Percentiles rank a stretch among this genome's conserved stretches.
phyloP scores from a whole-genome alignment of 345 rosid species.

The Linum tenue region DNA sequence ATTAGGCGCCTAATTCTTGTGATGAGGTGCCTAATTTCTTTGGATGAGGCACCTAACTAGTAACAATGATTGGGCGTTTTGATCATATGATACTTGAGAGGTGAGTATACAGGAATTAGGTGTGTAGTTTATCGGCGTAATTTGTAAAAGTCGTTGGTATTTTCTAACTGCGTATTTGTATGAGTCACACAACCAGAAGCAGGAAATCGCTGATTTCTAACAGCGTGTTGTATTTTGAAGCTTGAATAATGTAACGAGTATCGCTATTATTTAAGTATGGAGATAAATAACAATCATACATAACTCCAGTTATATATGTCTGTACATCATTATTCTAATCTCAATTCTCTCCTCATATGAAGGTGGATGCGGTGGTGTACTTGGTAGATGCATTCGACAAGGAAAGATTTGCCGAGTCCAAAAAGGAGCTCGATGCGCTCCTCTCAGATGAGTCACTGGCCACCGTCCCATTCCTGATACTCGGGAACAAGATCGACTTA shows the following conservation, averaged over 20 bases:
- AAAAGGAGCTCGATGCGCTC: constrained; percentile 74
- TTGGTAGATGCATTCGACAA: constrained; percentile 78
- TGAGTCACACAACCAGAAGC: too few species aligned
- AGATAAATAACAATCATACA: too few species aligned
- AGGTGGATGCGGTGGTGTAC: constrained; percentile 82
- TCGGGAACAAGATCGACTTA: constrained; percentile 76
- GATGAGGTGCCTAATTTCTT: too few species aligned
- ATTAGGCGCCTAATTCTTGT: too few species aligned
- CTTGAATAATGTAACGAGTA: background rate
- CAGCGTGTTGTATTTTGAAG: background rate
- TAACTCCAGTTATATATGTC: background rate
- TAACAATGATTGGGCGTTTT: too few species aligned
- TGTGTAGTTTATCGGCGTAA: too few species aligned
- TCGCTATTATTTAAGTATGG: background rate
- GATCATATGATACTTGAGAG: too few species aligned
- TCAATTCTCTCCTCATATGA: constrained; percentile 7
- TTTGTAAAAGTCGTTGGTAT: too few species aligned
- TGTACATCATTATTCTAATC: background rate
- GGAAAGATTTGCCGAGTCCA: constrained; percentile 72
- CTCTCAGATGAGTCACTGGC: constrained; percentile 67
- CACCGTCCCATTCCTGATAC: constrained; percentile 55
- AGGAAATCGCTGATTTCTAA: too few species aligned
- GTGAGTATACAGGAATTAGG: too few species aligned
- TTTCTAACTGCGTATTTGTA: too few species aligned
- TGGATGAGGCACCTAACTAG: too few species aligned